These are phyloP conservation scores for Elsinoe batatas DNA, from an alignment of 2,329 filamentous ascomycete species.

Conservation along the genomic window DNA sequence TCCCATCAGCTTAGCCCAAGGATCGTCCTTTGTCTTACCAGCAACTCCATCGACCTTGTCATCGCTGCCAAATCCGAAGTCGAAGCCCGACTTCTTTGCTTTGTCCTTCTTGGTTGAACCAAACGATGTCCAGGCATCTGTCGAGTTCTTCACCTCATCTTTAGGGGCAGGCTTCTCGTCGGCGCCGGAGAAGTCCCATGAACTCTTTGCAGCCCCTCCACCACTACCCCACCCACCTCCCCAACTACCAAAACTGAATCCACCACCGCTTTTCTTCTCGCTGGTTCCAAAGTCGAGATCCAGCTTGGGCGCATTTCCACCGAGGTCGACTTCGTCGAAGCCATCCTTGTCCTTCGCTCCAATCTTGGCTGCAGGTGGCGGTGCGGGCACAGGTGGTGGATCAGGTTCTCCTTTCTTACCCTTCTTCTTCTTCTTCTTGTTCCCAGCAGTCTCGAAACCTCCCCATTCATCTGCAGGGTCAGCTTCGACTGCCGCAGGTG, in stretches of 20 bases:
- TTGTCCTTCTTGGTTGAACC: slow-evolving; percentile 25
- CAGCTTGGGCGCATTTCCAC: slow-evolving; percentile 39
- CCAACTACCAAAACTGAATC: slow-evolving; percentile 27
- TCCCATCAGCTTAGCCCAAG: slow-evolving; percentile 23
- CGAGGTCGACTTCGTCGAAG: slow-evolving; percentile 38
- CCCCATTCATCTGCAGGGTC: slow-evolving; percentile 21
- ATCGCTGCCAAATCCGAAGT: slow-evolving; percentile 14
- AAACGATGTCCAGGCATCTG: slow-evolving; percentile 22
- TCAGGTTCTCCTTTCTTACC: slow-evolving; percentile 20
- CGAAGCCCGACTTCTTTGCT: slow-evolving; percentile 23
- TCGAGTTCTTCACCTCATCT: slow-evolving; percentile 19
- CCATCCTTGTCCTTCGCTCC: slow-evolving; percentile 26
- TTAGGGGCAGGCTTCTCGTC: slow-evolving; percentile 19
- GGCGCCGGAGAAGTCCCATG: slow-evolving; percentile 28
- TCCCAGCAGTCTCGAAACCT: slow-evolving; percentile 19
- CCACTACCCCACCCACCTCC: slow-evolving; percentile 25
- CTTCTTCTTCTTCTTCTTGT: slow-evolving; percentile 30
- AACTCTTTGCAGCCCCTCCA: slow-evolving; percentile 17
- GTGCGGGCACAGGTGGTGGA: slow-evolving; percentile 17
- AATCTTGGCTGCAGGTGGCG: slow-evolving; percentile 19
- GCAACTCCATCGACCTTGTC: slow-evolving; percentile 3
- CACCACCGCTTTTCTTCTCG: slow-evolving; percentile 22
- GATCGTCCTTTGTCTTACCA: slow-evolving; percentile 24
- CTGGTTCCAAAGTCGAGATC: slow-evolving; percentile 35
- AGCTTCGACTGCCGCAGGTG: slow-evolving; percentile 13